Evolutionary conservation across 805 yeast genomes (phyloP).

Genomic region (Kuraishia hungarica): DNA sequence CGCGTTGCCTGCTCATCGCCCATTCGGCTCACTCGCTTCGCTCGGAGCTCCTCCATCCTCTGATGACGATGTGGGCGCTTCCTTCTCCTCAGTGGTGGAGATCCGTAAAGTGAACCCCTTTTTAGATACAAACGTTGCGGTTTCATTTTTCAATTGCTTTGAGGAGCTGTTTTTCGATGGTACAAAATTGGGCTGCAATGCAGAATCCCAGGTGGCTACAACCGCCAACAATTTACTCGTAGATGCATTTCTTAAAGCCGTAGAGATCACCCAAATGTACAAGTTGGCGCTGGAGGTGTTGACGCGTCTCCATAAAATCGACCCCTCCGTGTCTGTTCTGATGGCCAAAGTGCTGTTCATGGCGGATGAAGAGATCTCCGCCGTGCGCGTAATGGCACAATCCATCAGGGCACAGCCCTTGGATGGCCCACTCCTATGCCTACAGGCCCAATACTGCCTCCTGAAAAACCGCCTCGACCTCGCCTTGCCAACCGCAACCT

Average conservation of each 20-base stretch:
- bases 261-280: slow-evolving; percentile 58
- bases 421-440: slow-evolving; percentile 43
- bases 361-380: slow-evolving; percentile 52
- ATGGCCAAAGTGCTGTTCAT: slow-evolving; percentile 44
- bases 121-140: slow-evolving; percentile 34
- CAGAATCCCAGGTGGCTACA: slow-evolving; percentile 65
- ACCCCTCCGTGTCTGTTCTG: slow-evolving; percentile 49
- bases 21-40: not conserved
- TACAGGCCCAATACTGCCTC: slow-evolving; percentile 52
- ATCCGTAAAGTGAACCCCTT: slow-evolving; percentile 80
- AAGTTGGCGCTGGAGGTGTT: slow-evolving; percentile 55
- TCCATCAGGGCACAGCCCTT: slow-evolving; percentile 42
- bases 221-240: slow-evolving; percentile 59
- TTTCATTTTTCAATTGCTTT: slow-evolving; percentile 52
- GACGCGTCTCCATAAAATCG: slow-evolving; percentile 37
- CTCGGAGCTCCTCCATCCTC: not conserved
- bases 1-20: no score
- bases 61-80: slow-evolving; percentile 65
- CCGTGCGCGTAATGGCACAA: slow-evolving; percentile 41
- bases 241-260: slow-evolving; percentile 60
- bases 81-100: slow-evolving; percentile 64
- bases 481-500: slow-evolving; percentile 50
- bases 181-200: slow-evolving; percentile 50
- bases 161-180: slow-evolving; percentile 62
- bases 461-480: slow-evolving; percentile 44